phyloP scores from a whole-genome alignment of 306 rosid species.

The Coriaria nepalensis region DNA sequence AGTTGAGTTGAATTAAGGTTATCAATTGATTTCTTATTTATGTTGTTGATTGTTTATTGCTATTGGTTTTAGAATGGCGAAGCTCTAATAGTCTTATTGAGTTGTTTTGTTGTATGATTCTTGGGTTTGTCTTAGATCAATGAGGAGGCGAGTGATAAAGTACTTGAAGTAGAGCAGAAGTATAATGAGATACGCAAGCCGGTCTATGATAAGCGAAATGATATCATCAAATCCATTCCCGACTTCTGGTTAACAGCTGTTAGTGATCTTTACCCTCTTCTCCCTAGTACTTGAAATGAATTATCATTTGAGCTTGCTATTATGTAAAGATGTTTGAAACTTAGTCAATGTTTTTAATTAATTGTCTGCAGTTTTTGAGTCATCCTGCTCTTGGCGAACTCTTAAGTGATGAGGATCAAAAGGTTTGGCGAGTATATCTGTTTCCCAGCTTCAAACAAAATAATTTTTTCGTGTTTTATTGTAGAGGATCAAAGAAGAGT shows the following conservation, averaged over 20 bases:
- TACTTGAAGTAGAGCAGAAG: slow-evolving; percentile 81
- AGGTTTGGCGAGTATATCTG: slow-evolving; percentile 25
- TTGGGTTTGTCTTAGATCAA: slow-evolving; percentile 41
- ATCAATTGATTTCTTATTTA: too few species aligned
- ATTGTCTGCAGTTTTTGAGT: slow-evolving; percentile 46
- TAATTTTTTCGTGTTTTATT: not conserved
- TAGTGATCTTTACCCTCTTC: slow-evolving; percentile 17
- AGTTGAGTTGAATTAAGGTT: too few species aligned
- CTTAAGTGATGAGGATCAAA: slow-evolving; percentile 74
- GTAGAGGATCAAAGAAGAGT: not conserved
- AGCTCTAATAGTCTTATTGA: not conserved
- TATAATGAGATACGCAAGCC: slow-evolving; percentile 78
- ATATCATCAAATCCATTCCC: slow-evolving; percentile 67
- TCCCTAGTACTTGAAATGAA: not conserved
- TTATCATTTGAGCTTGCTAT: not conserved
- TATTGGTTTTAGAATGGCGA: too few species aligned
- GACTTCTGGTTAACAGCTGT: slow-evolving; percentile 93
- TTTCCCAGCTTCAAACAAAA: not conserved
- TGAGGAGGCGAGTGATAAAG: slow-evolving; percentile 86
- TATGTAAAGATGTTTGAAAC: not conserved
- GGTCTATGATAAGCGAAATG: slow-evolving; percentile 61
- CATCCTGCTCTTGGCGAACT: slow-evolving; percentile 69
- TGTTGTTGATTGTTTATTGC: too few species aligned
- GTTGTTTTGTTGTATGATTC: slow-evolving; percentile 4
- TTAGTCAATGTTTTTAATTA: not conserved